Conservation (phyloP, 805 yeast species). For the Kurtzmaniella fragi region DNA sequence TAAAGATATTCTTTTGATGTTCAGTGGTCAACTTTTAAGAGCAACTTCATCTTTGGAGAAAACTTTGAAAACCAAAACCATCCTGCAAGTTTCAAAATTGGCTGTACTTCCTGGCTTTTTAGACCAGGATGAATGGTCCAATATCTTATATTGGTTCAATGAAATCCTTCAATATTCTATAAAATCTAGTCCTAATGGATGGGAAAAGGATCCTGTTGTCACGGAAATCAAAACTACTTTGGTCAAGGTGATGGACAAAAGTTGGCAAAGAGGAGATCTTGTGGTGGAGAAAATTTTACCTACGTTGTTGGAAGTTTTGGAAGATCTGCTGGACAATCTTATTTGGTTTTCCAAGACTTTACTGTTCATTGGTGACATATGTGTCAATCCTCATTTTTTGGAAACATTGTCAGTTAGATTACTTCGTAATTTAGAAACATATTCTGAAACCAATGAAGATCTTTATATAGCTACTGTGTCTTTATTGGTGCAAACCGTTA, state of each 20-base stretch:
- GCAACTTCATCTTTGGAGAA: constrained; percentile 65
- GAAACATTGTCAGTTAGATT: constrained; percentile 42
- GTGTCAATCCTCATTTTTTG: constrained; percentile 38
- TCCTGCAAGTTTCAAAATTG: constrained; percentile 59
- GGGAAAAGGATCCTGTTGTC: constrained; percentile 45
- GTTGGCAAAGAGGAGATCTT: constrained; percentile 7
- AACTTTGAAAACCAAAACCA: constrained; percentile 60
- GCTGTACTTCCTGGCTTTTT: constrained; percentile 48
- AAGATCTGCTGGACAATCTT: constrained; percentile 19
- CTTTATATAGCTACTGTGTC: constrained; percentile 12
- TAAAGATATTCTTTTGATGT: constrained; percentile 65
- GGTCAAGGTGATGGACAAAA: constrained; percentile 35
- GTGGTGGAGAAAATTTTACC: constrained; percentile 24
- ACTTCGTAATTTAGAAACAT: constrained; percentile 30
- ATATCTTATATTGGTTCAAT: constrained; percentile 60
- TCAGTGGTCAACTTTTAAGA: constrained; percentile 65
- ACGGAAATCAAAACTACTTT: constrained; percentile 53
- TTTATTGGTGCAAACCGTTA: constrained; percentile 19
- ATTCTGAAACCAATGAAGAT: constrained; percentile 3
- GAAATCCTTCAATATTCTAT: constrained; percentile 44
- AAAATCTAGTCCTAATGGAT: constrained; percentile 27
- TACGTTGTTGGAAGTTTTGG: constrained; percentile 14
- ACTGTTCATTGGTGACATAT: constrained; percentile 21
- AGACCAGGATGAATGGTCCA: constrained; percentile 48
- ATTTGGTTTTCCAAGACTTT: constrained; percentile 9